Base-by-base conservation (phyloP, 2,329 filamentous ascomycete genomes). In the Epichloe baconii region DNA sequence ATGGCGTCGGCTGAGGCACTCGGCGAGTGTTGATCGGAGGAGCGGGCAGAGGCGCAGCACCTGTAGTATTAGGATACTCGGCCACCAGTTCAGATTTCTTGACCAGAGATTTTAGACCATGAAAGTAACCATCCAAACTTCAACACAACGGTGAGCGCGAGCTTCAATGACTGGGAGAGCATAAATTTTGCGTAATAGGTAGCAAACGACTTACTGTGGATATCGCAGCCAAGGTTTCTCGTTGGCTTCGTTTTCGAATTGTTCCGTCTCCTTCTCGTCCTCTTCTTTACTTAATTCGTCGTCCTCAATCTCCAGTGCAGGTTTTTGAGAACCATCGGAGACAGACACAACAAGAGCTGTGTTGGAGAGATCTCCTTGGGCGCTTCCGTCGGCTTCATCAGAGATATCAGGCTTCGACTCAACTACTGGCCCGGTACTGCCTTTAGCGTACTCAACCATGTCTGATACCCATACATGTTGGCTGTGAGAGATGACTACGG, bases 41-140 rank as follows among this genome's bases (percentile, higher is more conserved):
- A 6, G 62, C 60, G 0, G 64, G 63, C 50, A 67, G 62, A 55
- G 57, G 68, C 45, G 55, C 68, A 49, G 59, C 58, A 23, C 59
- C 63, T 10, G 62, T 60, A 21, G 54, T 57, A 41, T 68, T 71
- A 14, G 89, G 88, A 59, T 88, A 95, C 63, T 95, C 88, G 0
- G 87, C 78, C 14, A 76, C 69, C 56, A 90, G 85, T 7, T 82
- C 71, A 8, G 73, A 68, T 46, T 78, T 72, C 26, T 77, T 70
- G 2, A 89, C 81, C 52, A 95, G 65, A 0, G 80, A 79, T 58
- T 83, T 79, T 51, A 95, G 74, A 5, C 89, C 89, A 41, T 85
- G 82, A 66, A 87, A 88, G 64, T 91, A 95, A 44, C 85, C 78
- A 57, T 84, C 81, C 50, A 95, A 80, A 59, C 91, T 94, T 34